Base-by-base conservation (phyloP, 176 grass and related monocot genomes). In the Bonia amplexicaulis region DNA sequence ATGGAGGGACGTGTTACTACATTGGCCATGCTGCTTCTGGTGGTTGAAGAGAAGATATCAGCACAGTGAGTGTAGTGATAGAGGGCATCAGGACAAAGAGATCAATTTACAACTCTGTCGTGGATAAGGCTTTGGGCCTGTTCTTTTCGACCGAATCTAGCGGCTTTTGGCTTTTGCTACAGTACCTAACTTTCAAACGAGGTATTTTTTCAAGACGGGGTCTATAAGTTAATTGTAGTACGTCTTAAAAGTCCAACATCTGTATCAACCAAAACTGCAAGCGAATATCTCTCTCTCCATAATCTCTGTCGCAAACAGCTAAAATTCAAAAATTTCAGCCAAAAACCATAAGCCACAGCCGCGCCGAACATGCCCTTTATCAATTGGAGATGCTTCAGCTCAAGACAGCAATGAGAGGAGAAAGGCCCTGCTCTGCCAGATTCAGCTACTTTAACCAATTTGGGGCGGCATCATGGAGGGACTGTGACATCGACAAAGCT, bases 41-140 rank as follows among this genome's bases (percentile, higher is more conserved):
- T 85, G 72, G 79, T 77, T 52, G 77, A 90, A 65, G 81, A 90
- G 23, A 90, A 85, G 77, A 81, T 93, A 71, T 87, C 81, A 8
- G 66, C 85, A 39, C 73, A 37, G 80, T 89, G 22, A 80, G 80
- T 65, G 77, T 93, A 47, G 84, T 80, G 48, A 82, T 89, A 77
- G 91, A 90, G 22, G 91, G 91, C 6, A 3, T 76, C 22, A 85
- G 78, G 85, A 82, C 81, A 60, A 87, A 87, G 77, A 87, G 48
- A 23, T 87, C 91, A 53, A 84, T 90, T 11, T 90, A 90, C 65
- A 75, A 85, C 40, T 85, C 66, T 29, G 8, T 90, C 14, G 81
- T 93, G 65, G 88, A 87, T 52, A 85, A 93, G 81, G 91, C 85
- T 69, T n/a, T n/a, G n/a, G n/a, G n/a, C n/a, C n/a, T n/a, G n/a